Conservation (phyloP, 257 asterid species). For the Solanum arcanum region DNA sequence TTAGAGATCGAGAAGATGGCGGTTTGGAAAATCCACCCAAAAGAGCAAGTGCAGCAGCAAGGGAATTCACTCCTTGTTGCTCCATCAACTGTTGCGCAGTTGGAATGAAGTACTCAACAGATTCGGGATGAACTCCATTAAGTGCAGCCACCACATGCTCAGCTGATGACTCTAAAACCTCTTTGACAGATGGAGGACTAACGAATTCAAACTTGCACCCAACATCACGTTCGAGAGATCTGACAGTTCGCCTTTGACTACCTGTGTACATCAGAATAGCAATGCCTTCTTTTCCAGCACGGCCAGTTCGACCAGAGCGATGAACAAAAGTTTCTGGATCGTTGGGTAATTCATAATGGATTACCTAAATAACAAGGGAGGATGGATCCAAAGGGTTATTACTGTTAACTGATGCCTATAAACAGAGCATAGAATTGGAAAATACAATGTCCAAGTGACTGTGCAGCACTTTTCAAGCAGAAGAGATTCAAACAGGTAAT, state of each 20-base stretch:
- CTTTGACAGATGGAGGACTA: constrained; percentile 9
- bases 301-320: constrained; percentile 97
- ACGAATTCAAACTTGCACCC: constrained; percentile 6
- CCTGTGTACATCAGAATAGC: constrained; percentile 10
- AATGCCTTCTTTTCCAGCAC: constrained; percentile 19
- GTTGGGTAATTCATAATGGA: constrained; percentile 94
- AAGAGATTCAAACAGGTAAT: background rate
- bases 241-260: constrained; percentile 8
- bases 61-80: constrained; percentile 27
- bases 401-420: background rate
- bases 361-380: constrained; percentile 32
- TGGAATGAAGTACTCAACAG: constrained; percentile 30
- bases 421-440: background rate
- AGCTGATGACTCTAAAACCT: constrained; percentile 9
- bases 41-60: constrained; percentile 43
- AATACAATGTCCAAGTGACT: background rate
- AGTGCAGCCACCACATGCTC: constrained; percentile 10
- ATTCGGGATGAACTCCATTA: constrained; percentile 35
- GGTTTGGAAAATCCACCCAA: constrained; percentile 46
- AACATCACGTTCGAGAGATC: constrained; percentile 7
- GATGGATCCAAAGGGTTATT: background rate
- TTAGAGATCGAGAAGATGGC: constrained; percentile 41
- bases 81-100: constrained; percentile 37
- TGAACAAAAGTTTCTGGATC: constrained; percentile 97
- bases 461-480: background rate